phyloP scores from a whole-genome alignment of 306 rosid genomes.

The Quillaja saponaria region DNA sequence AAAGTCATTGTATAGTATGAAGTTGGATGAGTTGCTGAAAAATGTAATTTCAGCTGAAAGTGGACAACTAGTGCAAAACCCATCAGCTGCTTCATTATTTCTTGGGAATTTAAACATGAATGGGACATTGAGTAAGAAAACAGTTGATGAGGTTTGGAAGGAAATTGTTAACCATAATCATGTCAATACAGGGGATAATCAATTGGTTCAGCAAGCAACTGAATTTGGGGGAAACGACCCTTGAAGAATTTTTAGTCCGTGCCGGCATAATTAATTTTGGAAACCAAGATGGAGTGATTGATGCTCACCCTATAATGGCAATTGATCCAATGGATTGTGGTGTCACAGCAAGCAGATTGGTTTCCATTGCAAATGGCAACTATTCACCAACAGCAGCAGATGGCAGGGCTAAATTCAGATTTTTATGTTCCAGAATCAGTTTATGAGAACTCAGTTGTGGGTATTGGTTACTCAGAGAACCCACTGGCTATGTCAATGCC shows the following conservation, averaged over 20 bases:
- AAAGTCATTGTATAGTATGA: constrained; percentile 30
- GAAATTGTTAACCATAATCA: constrained; percentile 29
- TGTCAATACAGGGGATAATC: constrained; percentile 4
- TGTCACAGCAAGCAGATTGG: constrained; percentile 43
- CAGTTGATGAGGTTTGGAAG: constrained; percentile 28
- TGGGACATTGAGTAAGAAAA: constrained; percentile 29
- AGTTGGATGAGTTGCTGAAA: constrained; percentile 40
- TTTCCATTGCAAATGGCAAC: constrained; percentile 36
- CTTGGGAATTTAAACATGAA: constrained; percentile 32
- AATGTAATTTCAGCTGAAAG: constrained; percentile 39
- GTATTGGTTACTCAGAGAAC: constrained; percentile 38
- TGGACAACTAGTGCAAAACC: constrained; percentile 40
- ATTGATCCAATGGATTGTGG: constrained; percentile 37
- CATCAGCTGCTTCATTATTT: constrained; percentile 33
- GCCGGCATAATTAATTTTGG: constrained; percentile 14
- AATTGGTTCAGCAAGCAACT: constrained; percentile 24
- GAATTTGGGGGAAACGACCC: constrained; percentile 28
- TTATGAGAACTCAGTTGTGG: constrained; percentile 32
- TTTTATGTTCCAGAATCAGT: constrained; percentile 28
- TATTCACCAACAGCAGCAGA: constrained; percentile 25
- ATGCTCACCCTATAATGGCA: constrained; percentile 19
- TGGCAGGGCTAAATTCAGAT: constrained; percentile 1
- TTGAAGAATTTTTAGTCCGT: constrained; percentile 33
- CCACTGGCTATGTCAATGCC: constrained; percentile 33
- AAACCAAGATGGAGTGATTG: constrained; percentile 15